Evolutionary conservation across 495 filamentous ascomycete genomes (phyloP).

Genomic region (Aspergillus wentii): DNA sequence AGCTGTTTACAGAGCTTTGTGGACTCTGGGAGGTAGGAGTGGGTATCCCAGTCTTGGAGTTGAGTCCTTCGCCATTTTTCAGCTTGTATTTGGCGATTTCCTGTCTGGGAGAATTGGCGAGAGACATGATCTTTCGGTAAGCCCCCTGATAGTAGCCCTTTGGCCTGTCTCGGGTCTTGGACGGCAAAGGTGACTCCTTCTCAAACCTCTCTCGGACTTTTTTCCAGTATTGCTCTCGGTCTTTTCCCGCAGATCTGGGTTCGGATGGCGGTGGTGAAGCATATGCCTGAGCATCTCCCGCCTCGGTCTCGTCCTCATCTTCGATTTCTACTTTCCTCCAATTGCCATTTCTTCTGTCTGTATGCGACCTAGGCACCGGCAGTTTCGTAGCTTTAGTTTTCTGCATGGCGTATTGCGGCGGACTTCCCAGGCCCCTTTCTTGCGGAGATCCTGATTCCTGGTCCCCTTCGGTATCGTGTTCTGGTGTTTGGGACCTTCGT

Average conservation of each 20-base stretch:
- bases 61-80: constrained; percentile 8
- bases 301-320: constrained; percentile 2
- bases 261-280: constrained; percentile 11
- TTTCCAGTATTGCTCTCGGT: constrained; percentile 27
- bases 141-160: constrained; percentile 14
- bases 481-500: too few species aligned
- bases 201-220: constrained; percentile 27
- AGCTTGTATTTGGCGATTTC: constrained; percentile 11
- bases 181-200: constrained; percentile 20
- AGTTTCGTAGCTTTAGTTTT: constrained; percentile 28
- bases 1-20: constrained; percentile 4
- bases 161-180: constrained; percentile 19
- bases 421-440: constrained; percentile 2
- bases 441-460: background rate
- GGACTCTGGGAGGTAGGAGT: constrained; percentile 18
- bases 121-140: constrained; percentile 17
- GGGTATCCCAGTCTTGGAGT: constrained; percentile 20
- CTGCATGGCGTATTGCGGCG: constrained; percentile 9
- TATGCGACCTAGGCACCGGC: constrained; percentile 21
- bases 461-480: too few species aligned
- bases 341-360: constrained; percentile 14
- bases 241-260: constrained; percentile 14
- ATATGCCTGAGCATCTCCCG: background rate
- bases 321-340: background rate
- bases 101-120: constrained; percentile 14